Evolutionary conservation across 148 eudicot genomes (phyloP).

Genomic region (Diospyros lotus): DNA sequence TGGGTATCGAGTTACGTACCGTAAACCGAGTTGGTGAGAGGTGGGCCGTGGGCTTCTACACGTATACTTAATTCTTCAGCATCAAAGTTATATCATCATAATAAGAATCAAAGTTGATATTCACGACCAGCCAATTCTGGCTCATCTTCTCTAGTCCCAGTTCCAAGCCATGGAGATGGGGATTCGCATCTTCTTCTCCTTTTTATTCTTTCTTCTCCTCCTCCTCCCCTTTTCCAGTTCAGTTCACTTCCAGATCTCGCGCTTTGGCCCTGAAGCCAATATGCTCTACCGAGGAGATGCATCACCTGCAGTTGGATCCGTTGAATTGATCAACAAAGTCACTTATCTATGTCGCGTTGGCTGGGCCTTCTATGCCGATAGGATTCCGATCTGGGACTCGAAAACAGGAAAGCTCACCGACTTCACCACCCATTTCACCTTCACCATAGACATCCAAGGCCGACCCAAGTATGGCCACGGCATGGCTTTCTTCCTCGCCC

Average conservation of each 20-base stretch:
- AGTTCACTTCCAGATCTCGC: constrained; percentile 18
- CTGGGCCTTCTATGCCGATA: constrained; percentile 26
- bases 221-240: constrained; percentile 13
- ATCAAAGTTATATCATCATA: too few relatives aligned
- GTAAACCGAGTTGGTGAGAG: too few relatives aligned
- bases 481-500: constrained; percentile 45
- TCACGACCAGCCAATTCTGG: background rate
- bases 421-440: constrained; percentile 49
- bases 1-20: too few relatives aligned
- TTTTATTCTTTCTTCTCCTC: constrained; percentile 3
- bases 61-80: too few relatives aligned
- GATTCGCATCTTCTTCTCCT: background rate
- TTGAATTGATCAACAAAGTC: constrained; percentile 31
- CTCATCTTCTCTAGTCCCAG: background rate
- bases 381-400: constrained; percentile 31
- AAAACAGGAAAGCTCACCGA: constrained; percentile 28
- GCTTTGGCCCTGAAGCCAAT: constrained; percentile 15
- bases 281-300: constrained; percentile 42
- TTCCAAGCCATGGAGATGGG: constrained; percentile 10
- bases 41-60: too few relatives aligned
- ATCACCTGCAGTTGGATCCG: constrained; percentile 22
- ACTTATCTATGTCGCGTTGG: constrained; percentile 26
- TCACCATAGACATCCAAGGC: constrained; percentile 30
- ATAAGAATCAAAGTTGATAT: too few relatives aligned
- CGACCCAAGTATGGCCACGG: constrained; percentile 33